phyloP scores from a whole-genome alignment of 1,284 basidiomycete species.

The Cryptococcus sp. region DNA sequence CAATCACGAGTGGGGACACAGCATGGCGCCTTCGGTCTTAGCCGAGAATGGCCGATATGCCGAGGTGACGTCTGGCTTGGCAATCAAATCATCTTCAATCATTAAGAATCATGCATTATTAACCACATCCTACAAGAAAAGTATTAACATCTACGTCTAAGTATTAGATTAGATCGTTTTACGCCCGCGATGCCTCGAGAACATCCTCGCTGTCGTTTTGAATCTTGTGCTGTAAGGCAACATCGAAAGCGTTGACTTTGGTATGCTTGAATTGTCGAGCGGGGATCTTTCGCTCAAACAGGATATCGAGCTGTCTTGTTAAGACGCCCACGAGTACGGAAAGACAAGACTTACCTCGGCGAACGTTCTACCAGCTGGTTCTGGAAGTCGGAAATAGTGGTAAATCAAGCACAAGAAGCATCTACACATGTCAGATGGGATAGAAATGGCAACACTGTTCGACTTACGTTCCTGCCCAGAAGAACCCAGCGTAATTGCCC shows the following conservation, averaged over 20 bases:
- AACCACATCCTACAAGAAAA: too few relatives aligned
- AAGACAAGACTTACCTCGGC: conserved; percentile 32
- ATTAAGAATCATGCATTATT: too few relatives aligned
- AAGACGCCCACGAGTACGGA: neutral
- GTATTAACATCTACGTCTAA: too few relatives aligned
- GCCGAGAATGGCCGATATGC: too few relatives aligned
- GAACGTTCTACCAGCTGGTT: conserved; percentile 48
- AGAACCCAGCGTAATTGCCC: conserved; percentile 45
- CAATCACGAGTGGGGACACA: too few relatives aligned
- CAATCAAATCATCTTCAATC: too few relatives aligned
- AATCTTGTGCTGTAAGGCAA: conserved; percentile 11
- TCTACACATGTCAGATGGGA: conserved; percentile 15
- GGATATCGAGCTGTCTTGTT: conserved; percentile 37
- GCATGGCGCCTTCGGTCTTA: too few relatives aligned
- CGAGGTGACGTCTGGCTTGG: too few relatives aligned
- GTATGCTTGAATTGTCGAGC: conserved; percentile 25
- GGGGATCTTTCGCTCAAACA: conserved; percentile 45
- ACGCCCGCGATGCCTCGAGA: neutral
- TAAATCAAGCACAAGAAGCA: conserved; percentile 47
- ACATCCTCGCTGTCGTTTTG: neutral
- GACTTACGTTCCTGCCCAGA: conserved; percentile 35
- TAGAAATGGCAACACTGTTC: conserved; percentile 4
- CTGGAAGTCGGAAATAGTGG: conserved; percentile 46
- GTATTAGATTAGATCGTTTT: too few relatives aligned
- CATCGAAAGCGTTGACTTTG: conserved; percentile 20